Evolutionary conservation across 73 alveolate species (phyloP).

Genomic region (Blepharisma japonicum): DNA sequence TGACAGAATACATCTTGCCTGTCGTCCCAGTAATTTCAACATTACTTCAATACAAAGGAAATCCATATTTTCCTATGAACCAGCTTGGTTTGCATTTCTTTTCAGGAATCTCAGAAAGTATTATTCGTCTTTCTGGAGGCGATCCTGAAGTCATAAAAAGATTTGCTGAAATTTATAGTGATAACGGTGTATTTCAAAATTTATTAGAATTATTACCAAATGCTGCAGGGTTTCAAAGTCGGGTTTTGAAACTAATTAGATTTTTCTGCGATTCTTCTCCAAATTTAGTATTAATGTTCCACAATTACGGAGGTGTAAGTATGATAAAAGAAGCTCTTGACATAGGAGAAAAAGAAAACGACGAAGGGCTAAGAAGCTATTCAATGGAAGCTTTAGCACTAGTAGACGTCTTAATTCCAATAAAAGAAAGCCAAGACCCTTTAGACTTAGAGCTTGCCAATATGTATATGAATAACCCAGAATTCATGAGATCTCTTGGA

Average conservation of each 20-base stretch:
- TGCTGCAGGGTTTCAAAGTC: background rate
- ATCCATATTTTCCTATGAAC: background rate
- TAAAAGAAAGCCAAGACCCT: background rate
- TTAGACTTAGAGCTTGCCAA: background rate
- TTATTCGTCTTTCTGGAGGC: slow-evolving; percentile 10
- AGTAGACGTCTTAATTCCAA: background rate
- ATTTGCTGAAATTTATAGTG: background rate
- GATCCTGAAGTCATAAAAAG: slow-evolving; percentile 7
- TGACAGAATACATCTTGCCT: slow-evolving; percentile 41
- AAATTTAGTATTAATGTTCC: slow-evolving; percentile 18
- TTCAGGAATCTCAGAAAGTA: slow-evolving; percentile 9
- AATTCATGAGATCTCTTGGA: background rate
- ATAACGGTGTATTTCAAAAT: background rate
- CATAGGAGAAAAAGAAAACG: slow-evolving; percentile 1
- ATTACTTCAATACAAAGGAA: slow-evolving; percentile 9
- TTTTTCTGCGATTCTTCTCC: background rate
- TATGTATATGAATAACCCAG: background rate
- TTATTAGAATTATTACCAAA: background rate
- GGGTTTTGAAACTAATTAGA: background rate
- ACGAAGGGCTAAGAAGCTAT: background rate
- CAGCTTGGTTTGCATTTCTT: slow-evolving; percentile 4
- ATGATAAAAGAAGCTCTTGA: background rate
- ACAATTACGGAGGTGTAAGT: background rate
- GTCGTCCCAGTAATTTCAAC: slow-evolving; percentile 39
- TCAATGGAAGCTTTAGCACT: background rate